These are phyloP conservation scores for Orbilia quercus DNA, from an alignment of 2,329 filamentous ascomycete species.

Conservation along the genomic window DNA sequence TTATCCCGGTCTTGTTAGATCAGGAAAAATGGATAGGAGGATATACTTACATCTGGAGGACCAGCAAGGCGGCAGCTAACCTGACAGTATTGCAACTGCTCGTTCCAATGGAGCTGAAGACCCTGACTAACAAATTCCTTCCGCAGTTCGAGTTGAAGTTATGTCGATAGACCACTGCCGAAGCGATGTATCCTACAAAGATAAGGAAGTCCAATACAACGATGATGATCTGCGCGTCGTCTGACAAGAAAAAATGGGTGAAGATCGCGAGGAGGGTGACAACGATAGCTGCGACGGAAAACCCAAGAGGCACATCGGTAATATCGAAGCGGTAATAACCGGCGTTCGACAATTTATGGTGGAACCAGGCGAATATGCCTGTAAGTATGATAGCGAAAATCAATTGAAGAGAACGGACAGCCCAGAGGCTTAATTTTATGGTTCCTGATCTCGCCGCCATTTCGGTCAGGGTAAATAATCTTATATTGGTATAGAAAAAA, in stretches of 20 bases:
- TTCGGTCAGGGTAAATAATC: too few species aligned
- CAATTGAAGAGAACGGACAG: constrained; percentile 57
- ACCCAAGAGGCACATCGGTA: constrained; percentile 44
- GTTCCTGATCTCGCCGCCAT: constrained; percentile 7
- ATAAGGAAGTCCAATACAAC: constrained; percentile 7
- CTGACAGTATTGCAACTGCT: constrained; percentile 16
- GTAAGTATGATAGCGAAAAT: constrained; percentile 58
- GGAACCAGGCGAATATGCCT: constrained; percentile 57
- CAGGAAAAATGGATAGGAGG: not conserved
- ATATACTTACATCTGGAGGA: constrained; percentile 27
- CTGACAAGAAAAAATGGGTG: not conserved
- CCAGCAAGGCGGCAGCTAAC: constrained; percentile 21
- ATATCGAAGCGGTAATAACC: constrained; percentile 18
- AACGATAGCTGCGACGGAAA: constrained; percentile 53
- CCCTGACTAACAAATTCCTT: constrained; percentile 12
- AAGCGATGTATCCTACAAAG: constrained; percentile 22
- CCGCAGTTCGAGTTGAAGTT: constrained; percentile 17
- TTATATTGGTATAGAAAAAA: too few species aligned
- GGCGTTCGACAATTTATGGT: constrained; percentile 52
- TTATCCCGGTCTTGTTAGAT: not conserved
- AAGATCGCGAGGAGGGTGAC: constrained; percentile 6
- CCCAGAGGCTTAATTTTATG: constrained; percentile 36
- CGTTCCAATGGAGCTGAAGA: not conserved
- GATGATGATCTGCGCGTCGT: constrained; percentile 12
- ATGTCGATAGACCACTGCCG: constrained; percentile 34